These are phyloP conservation scores for Candida silvatica DNA, from an alignment of 805 yeast genomes.

Conservation along the genomic window DNA sequence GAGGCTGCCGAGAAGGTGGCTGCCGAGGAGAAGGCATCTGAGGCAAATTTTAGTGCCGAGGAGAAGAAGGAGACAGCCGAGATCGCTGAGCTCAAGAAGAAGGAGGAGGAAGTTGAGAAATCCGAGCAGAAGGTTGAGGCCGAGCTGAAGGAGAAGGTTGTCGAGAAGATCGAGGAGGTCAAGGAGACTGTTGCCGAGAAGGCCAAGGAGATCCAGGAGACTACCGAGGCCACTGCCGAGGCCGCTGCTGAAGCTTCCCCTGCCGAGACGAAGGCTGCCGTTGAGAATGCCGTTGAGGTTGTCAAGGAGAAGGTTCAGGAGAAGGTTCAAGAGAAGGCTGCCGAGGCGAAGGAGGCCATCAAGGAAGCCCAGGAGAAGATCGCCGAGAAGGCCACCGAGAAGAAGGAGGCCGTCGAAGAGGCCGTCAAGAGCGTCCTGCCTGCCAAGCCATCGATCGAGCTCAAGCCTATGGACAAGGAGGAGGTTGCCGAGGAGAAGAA, in stretches of 20 bases:
- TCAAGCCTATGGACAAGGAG: constrained; percentile 5
- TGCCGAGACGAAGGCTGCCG: not conserved
- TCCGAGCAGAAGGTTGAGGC: not conserved
- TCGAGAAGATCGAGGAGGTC: not conserved
- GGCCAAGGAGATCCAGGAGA: not conserved
- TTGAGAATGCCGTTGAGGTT: not conserved
- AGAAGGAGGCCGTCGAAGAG: not conserved
- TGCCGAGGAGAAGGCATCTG: not conserved
- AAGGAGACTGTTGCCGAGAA: not conserved
- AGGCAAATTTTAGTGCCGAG: too few relatives aligned
- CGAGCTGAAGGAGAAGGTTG: not conserved
- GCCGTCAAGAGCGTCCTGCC: not conserved
- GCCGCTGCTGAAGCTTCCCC: too few relatives aligned
- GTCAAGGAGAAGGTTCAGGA: not conserved
- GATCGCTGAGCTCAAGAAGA: too few relatives aligned
- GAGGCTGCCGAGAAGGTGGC: not conserved
- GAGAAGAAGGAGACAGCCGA: not conserved
- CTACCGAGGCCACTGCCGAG: too few relatives aligned
- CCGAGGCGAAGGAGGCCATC: not conserved
- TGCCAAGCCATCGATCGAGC: not conserved
- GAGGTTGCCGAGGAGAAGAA: constrained; percentile 2
- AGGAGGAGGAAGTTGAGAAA: not conserved
- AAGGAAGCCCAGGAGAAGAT: not conserved
- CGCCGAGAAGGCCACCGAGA: not conserved
- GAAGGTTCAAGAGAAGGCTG: not conserved